Conservation (phyloP, 768 basidiomycete species). For the Leccinum pellstonianum region DNA sequence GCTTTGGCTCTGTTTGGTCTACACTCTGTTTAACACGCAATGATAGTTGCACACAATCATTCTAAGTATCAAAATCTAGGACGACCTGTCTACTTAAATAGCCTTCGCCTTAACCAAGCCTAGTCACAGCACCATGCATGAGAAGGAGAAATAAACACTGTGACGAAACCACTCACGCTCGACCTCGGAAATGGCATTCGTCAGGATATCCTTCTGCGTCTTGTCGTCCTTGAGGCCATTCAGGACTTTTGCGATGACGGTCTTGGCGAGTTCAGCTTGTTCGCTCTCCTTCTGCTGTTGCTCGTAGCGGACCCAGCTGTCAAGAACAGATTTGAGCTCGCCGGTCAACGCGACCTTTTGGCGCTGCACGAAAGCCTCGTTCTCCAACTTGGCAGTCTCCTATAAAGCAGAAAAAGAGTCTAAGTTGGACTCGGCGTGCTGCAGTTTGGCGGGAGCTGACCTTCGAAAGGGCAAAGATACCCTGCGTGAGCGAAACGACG, state of each 20-base stretch:
- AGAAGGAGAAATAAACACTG: neutral
- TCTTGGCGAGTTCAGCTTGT: conserved; percentile 87
- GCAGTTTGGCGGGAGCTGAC: conserved; percentile 35
- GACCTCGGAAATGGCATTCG: conserved; percentile 79
- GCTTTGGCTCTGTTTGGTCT: conserved; percentile 30
- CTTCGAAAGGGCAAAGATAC: conserved; percentile 91
- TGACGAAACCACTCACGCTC: conserved; percentile 70
- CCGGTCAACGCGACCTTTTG: conserved; percentile 85
- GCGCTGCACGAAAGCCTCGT: conserved; percentile 83
- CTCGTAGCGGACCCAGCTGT: conserved; percentile 98
- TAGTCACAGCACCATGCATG: conserved; percentile 30
- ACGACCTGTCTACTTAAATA: conserved; percentile 52
- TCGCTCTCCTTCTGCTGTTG: conserved; percentile 96
- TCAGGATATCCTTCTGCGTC: conserved; percentile 81
- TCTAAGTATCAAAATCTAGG: conserved; percentile 29
- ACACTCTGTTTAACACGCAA: neutral
- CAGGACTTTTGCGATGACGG: conserved; percentile 86
- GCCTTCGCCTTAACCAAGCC: conserved; percentile 91
- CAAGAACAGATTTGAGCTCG: conserved; percentile 92
- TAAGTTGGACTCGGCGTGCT: neutral
- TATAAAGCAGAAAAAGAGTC: conserved; percentile 27
- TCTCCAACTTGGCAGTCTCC: conserved; percentile 92
- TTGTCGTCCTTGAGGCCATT: conserved; percentile 82
- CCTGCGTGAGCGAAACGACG: conserved; percentile 87
- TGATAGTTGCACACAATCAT: conserved; percentile 1